phyloP scores from a whole-genome alignment of 148 eudicot genomes.

The Diospyros kaki region DNA sequence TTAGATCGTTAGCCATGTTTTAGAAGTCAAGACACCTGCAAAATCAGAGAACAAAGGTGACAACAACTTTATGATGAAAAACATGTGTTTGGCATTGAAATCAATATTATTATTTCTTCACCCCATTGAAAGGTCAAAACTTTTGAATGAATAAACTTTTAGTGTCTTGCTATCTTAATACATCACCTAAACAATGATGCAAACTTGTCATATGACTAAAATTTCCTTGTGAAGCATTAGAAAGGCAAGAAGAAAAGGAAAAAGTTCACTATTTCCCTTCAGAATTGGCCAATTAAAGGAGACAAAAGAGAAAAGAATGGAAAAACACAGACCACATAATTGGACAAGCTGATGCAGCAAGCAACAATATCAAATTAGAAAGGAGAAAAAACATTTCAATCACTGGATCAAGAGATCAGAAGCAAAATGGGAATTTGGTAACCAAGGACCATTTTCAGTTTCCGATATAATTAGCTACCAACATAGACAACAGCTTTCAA shows the following conservation, averaged over 20 bases:
- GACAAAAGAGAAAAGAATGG: neutral
- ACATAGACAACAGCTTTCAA: neutral
- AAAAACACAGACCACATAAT: neutral
- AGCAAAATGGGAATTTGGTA: slow-evolving; percentile 7
- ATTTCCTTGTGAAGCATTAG: neutral
- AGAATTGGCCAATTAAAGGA: slow-evolving; percentile 1
- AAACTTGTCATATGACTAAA: neutral
- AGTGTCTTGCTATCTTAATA: too few species aligned
- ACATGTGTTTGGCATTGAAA: neutral
- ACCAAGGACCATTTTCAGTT: neutral
- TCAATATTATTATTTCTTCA: neutral
- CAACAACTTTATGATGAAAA: slow-evolving; percentile 6
- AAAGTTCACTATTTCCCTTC: neutral
- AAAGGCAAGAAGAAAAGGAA: neutral
- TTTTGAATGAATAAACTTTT: neutral
- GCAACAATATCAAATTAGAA: neutral
- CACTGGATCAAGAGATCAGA: slow-evolving; percentile 5
- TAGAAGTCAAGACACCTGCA: slow-evolving; percentile 25
- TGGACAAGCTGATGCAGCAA: neutral
- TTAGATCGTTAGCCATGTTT: slow-evolving; percentile 47
- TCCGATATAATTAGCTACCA: neutral
- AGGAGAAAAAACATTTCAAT: neutral
- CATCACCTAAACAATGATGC: neutral
- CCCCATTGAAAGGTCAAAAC: neutral
- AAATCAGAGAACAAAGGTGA: neutral